Conservation (phyloP, 2,329 filamentous ascomycete species). For the Aspergillus aculeatinus region DNA sequence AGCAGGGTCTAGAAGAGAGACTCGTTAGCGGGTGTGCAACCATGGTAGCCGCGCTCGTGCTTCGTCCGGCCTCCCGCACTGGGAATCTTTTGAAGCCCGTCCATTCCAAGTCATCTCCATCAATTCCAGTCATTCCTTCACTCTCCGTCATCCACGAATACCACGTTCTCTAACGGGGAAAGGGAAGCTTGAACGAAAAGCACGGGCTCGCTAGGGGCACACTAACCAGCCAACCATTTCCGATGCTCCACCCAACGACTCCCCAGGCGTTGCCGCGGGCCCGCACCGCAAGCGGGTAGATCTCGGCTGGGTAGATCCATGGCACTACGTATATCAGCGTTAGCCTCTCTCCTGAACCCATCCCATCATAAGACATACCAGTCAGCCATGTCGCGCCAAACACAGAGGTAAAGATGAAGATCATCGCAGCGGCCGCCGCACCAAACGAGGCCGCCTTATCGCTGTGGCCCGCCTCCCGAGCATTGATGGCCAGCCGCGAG, state of each 20-base stretch:
- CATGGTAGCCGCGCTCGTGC: too few relatives aligned
- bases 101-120: too few relatives aligned
- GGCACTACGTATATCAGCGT: conserved; percentile 46
- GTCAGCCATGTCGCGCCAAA: conserved; percentile 65
- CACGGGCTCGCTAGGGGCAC: conserved; percentile 15
- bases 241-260: conserved; percentile 73
- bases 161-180: too few relatives aligned
- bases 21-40: conserved; percentile 18
- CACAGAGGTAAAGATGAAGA: conserved; percentile 66
- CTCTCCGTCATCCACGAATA: too few relatives aligned
- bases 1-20: conserved; percentile 43
- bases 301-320: conserved; percentile 69
- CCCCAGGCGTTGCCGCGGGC: conserved; percentile 76
- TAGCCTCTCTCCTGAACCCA: conserved; percentile 43
- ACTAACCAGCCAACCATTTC: conserved; percentile 64
- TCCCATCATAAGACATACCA: conserved; percentile 50
- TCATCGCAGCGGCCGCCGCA: conserved; percentile 66
- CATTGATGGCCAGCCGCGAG: conserved; percentile 55
- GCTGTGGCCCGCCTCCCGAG: conserved; percentile 47
- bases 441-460: conserved; percentile 54
- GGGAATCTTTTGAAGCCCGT: too few relatives aligned
- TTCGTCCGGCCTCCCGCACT: too few relatives aligned
- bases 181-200: background rate
- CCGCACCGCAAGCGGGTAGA: conserved; percentile 68
- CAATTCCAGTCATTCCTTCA: too few relatives aligned